phyloP scores from a whole-genome alignment of 2,329 filamentous ascomycete genomes.

The Acarospora socialis region DNA sequence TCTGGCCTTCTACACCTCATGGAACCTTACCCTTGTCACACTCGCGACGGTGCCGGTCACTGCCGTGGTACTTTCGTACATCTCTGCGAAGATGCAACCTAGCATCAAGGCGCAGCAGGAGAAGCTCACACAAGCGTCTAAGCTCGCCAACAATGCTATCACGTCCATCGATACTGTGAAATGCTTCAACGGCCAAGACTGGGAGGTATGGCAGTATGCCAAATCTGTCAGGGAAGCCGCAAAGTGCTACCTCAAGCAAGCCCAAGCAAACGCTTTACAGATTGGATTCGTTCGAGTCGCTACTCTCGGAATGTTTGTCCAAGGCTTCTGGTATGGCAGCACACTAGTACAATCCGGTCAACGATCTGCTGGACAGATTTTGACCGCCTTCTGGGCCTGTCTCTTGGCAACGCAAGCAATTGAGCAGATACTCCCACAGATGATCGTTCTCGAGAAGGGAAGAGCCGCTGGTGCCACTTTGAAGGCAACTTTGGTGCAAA shows the following conservation, averaged over 20 bases:
- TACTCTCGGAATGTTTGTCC: constrained; percentile 64
- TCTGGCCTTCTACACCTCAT: constrained; percentile 66
- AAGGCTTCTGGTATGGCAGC: constrained; percentile 81
- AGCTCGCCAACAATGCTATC: constrained; percentile 54
- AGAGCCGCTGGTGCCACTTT: constrained; percentile 57
- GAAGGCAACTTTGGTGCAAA: constrained; percentile 29
- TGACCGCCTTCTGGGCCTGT: constrained; percentile 77
- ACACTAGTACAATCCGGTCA: constrained; percentile 48
- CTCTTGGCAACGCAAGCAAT: constrained; percentile 63
- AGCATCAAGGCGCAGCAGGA: constrained; percentile 56
- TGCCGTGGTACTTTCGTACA: constrained; percentile 41
- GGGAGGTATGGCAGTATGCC: constrained; percentile 55
- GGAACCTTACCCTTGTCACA: constrained; percentile 70
- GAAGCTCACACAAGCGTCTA: constrained; percentile 56
- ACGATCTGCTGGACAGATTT: constrained; percentile 48
- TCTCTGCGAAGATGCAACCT: constrained; percentile 47
- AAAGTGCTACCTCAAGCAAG: constrained; percentile 51
- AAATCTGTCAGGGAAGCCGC: constrained; percentile 44
- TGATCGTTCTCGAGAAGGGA: constrained; percentile 65
- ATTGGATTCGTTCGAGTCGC: constrained; percentile 60
- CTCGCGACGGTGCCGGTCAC: constrained; percentile 59
- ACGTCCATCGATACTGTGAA: constrained; percentile 74
- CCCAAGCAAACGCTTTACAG: constrained; percentile 54
- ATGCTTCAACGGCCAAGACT: constrained; percentile 59
- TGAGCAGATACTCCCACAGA: constrained; percentile 59